These are phyloP conservation scores for Mentha longifolia DNA, from an alignment of 257 asterid species.

Conservation along the genomic window DNA sequence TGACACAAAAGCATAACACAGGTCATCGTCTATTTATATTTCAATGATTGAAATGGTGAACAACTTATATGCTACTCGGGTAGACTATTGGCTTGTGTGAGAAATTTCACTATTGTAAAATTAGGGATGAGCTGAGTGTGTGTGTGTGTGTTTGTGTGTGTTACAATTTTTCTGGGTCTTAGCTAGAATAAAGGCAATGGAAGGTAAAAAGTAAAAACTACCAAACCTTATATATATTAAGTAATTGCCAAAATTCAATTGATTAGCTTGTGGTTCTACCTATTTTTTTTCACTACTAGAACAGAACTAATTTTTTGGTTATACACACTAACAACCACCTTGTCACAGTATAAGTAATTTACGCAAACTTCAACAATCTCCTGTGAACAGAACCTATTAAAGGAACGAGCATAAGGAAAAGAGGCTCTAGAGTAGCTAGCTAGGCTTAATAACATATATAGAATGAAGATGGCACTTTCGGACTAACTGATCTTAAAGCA, in stretches of 20 bases:
- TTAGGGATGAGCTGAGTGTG: background rate
- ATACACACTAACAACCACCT: background rate
- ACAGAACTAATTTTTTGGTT: background rate
- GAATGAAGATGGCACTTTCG: background rate
- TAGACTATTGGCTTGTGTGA: background rate
- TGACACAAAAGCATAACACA: background rate
- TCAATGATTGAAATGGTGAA: background rate
- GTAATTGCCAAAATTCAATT: background rate
- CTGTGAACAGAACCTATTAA: background rate
- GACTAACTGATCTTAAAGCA: background rate
- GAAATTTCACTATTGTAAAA: background rate
- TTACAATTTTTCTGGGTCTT: background rate
- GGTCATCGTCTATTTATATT: background rate
- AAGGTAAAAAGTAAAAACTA: slow-evolving; percentile 19
- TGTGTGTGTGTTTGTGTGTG: no score
- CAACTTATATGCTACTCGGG: background rate
- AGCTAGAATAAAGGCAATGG: slow-evolving; percentile 4
- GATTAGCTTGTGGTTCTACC: slow-evolving; percentile 13
- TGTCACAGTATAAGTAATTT: slow-evolving; percentile 3
- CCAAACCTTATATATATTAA: slow-evolving; percentile 14
- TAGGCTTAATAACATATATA: background rate
- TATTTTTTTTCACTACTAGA: slow-evolving; percentile 7
- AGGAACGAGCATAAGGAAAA: background rate
- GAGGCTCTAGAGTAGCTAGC: background rate
- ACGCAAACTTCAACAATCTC: slow-evolving; percentile 7